A percentile compares a stretch with the other conserved stretches of the same genome.
Conservation (phyloP, 2,329 filamentous ascomycete genomes). For the Ilyonectria mors-panacis region DNA sequence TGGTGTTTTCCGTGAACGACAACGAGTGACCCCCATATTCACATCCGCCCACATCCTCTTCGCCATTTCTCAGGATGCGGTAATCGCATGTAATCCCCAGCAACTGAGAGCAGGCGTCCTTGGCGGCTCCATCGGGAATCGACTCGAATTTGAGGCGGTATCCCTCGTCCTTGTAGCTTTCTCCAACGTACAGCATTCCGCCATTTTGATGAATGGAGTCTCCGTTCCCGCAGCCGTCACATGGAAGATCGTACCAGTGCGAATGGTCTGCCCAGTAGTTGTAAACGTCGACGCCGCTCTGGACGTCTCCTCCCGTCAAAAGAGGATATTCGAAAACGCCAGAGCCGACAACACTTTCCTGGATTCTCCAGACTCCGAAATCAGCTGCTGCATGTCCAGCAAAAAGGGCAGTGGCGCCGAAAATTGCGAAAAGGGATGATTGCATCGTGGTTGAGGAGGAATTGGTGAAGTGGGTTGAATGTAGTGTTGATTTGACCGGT, state of each 20-base stretch:
- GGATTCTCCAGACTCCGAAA: slow-evolving; percentile 16
- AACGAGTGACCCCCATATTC: neutral
- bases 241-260: slow-evolving; percentile 11
- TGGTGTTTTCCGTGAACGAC: neutral
- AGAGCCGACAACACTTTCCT: neutral
- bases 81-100: neutral
- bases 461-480: too few species aligned
- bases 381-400: slow-evolving; percentile 10
- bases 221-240: slow-evolving; percentile 6
- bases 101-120: slow-evolving; percentile 9
- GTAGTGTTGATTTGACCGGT: too few species aligned
- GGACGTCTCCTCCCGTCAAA: too few species aligned
- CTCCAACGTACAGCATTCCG: slow-evolving; percentile 14
- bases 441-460: too few species aligned
- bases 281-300: too few species aligned
- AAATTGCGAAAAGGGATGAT: too few species aligned
- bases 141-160: slow-evolving; percentile 11
- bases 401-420: neutral
- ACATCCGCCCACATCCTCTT: neutral
- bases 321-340: too few species aligned
- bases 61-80: neutral
- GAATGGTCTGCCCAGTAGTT: slow-evolving; percentile 3
- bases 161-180: slow-evolving; percentile 7
- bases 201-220: slow-evolving; percentile 13
- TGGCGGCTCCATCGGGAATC: neutral